A percentile compares a stretch with the other conserved stretches of the same genome.
phyloP scores from a whole-genome alignment of 2,329 filamentous ascomycete species.

The Esteya vermicola region DNA sequence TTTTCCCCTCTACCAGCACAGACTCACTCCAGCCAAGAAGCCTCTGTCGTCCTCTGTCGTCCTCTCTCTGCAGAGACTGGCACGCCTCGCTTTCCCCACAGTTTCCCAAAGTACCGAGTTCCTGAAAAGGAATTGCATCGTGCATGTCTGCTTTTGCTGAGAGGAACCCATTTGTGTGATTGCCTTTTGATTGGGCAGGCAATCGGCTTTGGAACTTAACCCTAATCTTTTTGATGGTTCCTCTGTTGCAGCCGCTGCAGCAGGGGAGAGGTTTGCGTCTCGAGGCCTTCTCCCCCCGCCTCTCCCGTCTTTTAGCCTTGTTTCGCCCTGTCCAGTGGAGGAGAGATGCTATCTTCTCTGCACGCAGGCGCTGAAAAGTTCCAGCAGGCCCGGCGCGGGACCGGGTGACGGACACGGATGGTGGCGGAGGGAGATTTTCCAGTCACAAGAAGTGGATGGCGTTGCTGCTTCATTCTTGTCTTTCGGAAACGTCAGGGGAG shows the following conservation, averaged over 20 bases:
- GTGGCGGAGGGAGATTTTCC: slow-evolving; percentile 33
- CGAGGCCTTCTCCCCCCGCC: too few relatives aligned
- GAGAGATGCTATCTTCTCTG: slow-evolving; percentile 3
- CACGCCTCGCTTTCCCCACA: slow-evolving; percentile 67
- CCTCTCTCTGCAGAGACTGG: slow-evolving; percentile 13
- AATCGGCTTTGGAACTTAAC: slow-evolving; percentile 75
- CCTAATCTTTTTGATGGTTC: slow-evolving; percentile 70
- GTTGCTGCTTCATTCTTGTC: background rate
- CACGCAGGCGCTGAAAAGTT: slow-evolving; percentile 36
- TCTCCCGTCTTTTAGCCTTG: slow-evolving; percentile 29
- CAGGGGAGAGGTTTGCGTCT: slow-evolving; percentile 50
- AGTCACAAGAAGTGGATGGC: slow-evolving; percentile 31
- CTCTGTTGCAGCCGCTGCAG: background rate
- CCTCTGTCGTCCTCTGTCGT: too few relatives aligned
- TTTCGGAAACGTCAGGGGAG: background rate
- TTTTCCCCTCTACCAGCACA: background rate
- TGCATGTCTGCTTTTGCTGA: background rate
- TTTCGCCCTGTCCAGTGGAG: slow-evolving; percentile 17
- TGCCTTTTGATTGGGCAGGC: background rate
- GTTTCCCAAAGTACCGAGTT: slow-evolving; percentile 45
- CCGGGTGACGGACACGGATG: slow-evolving; percentile 32
- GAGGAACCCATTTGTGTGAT: background rate
- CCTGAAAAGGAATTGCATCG: background rate
- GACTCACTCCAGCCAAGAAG: background rate
- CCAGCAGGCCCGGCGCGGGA: slow-evolving; percentile 15